Conservation (phyloP, 805 yeast species). For the Candida khao-thaluensis region DNA sequence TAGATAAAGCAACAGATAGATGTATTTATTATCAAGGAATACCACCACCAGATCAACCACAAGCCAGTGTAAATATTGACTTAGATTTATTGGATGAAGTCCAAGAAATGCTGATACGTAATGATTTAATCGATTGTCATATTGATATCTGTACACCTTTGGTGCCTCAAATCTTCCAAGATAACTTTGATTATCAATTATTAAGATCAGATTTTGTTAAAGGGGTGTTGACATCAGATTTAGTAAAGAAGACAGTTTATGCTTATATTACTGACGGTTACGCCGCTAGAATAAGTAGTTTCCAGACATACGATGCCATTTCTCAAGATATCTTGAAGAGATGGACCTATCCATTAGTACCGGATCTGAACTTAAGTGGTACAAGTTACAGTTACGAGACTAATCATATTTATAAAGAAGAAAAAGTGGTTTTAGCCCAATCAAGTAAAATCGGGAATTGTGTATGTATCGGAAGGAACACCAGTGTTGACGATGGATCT, state of each 20-base stretch:
- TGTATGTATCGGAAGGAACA: slow-evolving; percentile 77
- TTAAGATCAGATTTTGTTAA: slow-evolving; percentile 84
- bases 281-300: slow-evolving; percentile 93
- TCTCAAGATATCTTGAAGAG: slow-evolving; percentile 87
- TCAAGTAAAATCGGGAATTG: slow-evolving; percentile 81
- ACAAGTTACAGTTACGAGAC: slow-evolving; percentile 78
- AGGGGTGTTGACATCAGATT: slow-evolving; percentile 87
- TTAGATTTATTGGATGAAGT: slow-evolving; percentile 79
- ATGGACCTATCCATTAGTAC: slow-evolving; percentile 89
- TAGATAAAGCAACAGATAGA: slow-evolving; percentile 70
- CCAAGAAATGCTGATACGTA: slow-evolving; percentile 69
- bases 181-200: slow-evolving; percentile 90
- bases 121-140: slow-evolving; percentile 94
- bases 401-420: slow-evolving; percentile 86
- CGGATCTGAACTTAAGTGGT: slow-evolving; percentile 75
- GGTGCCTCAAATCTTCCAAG: slow-evolving; percentile 94
- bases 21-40: slow-evolving; percentile 84
- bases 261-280: slow-evolving; percentile 77
- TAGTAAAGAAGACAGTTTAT: slow-evolving; percentile 86
- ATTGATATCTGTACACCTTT: slow-evolving; percentile 93
- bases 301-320: slow-evolving; percentile 90
- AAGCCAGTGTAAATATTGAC: slow-evolving; percentile 58
- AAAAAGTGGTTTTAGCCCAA: slow-evolving; percentile 85
- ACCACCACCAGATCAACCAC: slow-evolving; percentile 48
- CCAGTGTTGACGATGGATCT: slow-evolving; percentile 76